A percentile compares a stretch with the other conserved stretches of the same genome.
These are phyloP conservation scores for Fusarium torulosum DNA, from an alignment of 2,329 filamentous ascomycete species.

Conservation along the genomic window DNA sequence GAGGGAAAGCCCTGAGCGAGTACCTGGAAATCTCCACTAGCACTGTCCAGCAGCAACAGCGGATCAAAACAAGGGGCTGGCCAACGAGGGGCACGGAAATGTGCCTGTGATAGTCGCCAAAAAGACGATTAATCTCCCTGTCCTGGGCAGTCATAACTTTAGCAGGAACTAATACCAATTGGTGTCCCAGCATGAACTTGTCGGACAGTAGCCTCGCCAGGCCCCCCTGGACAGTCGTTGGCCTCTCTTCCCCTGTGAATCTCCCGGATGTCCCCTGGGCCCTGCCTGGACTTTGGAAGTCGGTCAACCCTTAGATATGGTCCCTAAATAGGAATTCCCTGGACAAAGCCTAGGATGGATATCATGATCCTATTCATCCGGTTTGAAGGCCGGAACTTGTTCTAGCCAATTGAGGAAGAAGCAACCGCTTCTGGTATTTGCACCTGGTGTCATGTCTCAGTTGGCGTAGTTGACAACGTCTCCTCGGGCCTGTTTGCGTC, in stretches of 20 bases:
- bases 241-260: slow-evolving; percentile 24
- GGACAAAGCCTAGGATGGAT: slow-evolving; percentile 8
- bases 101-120: slow-evolving; percentile 12
- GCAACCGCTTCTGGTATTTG: slow-evolving; percentile 26
- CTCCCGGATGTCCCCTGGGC: slow-evolving; percentile 18
- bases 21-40: neutral
- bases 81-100: slow-evolving; percentile 23
- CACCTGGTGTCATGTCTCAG: slow-evolving; percentile 25
- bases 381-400: slow-evolving; percentile 25
- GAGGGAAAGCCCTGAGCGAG: neutral
- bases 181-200: slow-evolving; percentile 12
- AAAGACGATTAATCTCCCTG: slow-evolving; percentile 36
- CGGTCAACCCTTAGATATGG: slow-evolving; percentile 14
- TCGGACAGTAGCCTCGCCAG: slow-evolving; percentile 10
- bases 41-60: slow-evolving; percentile 19
- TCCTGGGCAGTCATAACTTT: slow-evolving; percentile 14
- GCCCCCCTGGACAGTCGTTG: slow-evolving; percentile 30
- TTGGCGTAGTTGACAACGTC: slow-evolving; percentile 10
- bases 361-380: slow-evolving; percentile 6
- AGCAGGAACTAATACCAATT: slow-evolving; percentile 17
- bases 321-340: slow-evolving; percentile 16
- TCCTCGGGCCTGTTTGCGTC: slow-evolving; percentile 33
- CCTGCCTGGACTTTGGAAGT: slow-evolving; percentile 7
- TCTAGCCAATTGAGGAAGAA: slow-evolving; percentile 25
- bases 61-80: slow-evolving; percentile 25